Conservation (phyloP, 2,329 filamentous ascomycete genomes). For the Calonectria pseudoturangicola region DNA sequence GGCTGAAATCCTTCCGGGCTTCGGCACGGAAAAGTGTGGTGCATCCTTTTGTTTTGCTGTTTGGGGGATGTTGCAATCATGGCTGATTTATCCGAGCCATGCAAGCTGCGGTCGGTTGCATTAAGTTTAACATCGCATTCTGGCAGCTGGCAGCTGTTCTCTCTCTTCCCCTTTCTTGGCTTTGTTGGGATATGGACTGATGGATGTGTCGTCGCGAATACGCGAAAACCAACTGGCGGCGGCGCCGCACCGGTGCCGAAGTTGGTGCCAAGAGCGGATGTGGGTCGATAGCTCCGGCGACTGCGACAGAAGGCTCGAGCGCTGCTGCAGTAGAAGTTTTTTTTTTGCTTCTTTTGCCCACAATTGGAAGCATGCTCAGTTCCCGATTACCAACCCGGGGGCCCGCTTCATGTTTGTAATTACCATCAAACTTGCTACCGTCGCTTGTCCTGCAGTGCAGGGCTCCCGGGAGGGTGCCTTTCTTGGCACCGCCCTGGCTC, state of each 20-base stretch:
- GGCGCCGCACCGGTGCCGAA: conserved; percentile 24
- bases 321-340: conserved; percentile 9
- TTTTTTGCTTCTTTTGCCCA: neutral
- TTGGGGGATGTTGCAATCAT: neutral
- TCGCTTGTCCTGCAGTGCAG: too few relatives aligned
- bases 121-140: neutral
- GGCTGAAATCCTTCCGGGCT: conserved; percentile 23
- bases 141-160: too few relatives aligned
- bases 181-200: neutral
- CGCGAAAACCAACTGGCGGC: neutral
- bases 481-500: neutral
- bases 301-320: conserved; percentile 23
- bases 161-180: neutral
- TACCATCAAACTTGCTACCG: too few relatives aligned
- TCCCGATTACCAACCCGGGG: conserved; percentile 21
- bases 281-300: conserved; percentile 16
- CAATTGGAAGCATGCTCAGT: conserved; percentile 1
- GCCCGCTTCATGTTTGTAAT: conserved; percentile 11
- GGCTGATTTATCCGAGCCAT: neutral
- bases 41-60: neutral
- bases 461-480: too few relatives aligned
- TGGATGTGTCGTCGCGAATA: neutral
- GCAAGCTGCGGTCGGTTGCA: neutral
- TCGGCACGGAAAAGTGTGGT: conserved; percentile 12
- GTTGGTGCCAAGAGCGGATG: conserved; percentile 24